Evolutionary conservation across 495 filamentous ascomycete genomes (phyloP).

Genomic region (Xylaria intraflava): DNA sequence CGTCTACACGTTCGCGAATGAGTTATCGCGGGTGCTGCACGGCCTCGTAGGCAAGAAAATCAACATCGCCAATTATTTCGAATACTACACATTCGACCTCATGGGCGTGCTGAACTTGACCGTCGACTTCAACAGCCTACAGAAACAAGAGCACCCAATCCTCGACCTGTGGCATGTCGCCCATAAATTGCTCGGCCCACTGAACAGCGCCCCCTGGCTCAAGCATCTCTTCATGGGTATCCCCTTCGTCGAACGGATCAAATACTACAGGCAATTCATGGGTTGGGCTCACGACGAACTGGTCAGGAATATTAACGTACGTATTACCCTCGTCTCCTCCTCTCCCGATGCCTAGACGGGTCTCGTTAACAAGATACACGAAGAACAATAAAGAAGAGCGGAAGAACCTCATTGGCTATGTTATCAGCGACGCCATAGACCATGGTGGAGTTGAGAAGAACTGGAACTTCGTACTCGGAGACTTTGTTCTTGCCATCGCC

Average conservation of each 20-base stretch:
- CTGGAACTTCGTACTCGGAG: background rate
- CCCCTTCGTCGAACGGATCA: background rate
- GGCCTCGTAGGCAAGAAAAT: background rate
- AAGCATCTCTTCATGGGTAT: background rate
- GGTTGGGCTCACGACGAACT: background rate
- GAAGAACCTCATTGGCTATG: background rate
- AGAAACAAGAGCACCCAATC: background rate
- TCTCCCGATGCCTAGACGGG: too few species aligned
- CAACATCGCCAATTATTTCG: background rate
- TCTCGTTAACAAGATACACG: background rate
- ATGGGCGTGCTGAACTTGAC: background rate
- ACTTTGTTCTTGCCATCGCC: background rate
- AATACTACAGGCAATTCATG: background rate
- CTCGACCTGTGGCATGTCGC: background rate
- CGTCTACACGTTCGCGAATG: background rate
- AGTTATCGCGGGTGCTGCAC: background rate
- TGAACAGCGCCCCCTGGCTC: background rate
- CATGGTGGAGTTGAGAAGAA: background rate
- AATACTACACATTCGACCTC: background rate
- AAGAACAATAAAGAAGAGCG: background rate
- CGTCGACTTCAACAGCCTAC: background rate
- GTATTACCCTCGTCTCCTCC: too few species aligned
- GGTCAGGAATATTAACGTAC: background rate
- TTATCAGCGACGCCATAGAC: background rate
- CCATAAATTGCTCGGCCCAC: background rate